Conservation (phyloP, 2,329 filamentous ascomycete genomes). For the Phaeosphaeria sp. region DNA sequence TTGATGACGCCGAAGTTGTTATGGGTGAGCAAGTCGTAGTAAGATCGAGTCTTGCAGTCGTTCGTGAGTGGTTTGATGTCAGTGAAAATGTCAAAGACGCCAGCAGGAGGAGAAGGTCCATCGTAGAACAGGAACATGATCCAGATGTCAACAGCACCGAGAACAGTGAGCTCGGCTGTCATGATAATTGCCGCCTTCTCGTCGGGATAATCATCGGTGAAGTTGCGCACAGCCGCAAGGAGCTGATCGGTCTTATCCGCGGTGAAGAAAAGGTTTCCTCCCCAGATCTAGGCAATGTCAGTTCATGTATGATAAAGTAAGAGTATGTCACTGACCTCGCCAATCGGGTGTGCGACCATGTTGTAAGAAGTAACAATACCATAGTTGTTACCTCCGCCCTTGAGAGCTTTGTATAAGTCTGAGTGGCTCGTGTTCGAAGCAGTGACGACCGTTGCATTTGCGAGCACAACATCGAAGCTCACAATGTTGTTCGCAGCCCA, state of each 20-base stretch:
- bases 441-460: conserved; percentile 53
- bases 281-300: conserved; percentile 49
- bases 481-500: conserved; percentile 57
- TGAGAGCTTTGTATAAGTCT: conserved; percentile 52
- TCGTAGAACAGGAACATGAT: conserved; percentile 70
- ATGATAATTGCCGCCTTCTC: conserved; percentile 67
- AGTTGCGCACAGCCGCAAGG: conserved; percentile 58
- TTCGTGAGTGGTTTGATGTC: conserved; percentile 53
- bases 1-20: conserved; percentile 52
- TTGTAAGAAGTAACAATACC: conserved; percentile 51
- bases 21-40: conserved; percentile 53
- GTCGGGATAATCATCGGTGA: conserved; percentile 65
- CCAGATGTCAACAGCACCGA: conserved; percentile 60
- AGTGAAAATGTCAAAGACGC: conserved; percentile 64
- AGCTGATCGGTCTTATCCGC: conserved; percentile 50
- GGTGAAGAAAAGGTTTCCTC: conserved; percentile 53
- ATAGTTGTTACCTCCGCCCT: conserved; percentile 54
- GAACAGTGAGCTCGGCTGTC: conserved; percentile 58
- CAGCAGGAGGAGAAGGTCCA: conserved; percentile 59
- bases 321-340: conserved; percentile 27
- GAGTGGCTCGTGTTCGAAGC: conserved; percentile 48
- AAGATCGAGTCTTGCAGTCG: conserved; percentile 56
- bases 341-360: conserved; percentile 31
- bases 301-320: not conserved
- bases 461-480: conserved; percentile 56